phyloP scores from a whole-genome alignment of 75 land plant genomes.

The Pseudotsuga menziesii region DNA sequence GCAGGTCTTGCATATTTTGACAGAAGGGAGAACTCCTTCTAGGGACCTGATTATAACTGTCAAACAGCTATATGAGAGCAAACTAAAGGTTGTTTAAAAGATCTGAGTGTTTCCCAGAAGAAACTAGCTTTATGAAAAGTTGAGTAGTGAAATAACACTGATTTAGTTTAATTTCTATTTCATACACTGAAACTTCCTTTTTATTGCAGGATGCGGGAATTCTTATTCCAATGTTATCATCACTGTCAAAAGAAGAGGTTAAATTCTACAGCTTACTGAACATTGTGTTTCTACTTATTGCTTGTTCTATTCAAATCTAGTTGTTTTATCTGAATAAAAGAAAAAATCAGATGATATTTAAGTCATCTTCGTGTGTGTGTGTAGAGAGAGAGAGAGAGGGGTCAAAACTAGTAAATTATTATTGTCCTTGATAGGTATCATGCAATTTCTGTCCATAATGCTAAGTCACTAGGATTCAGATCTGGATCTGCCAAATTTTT shows the following conservation, averaged over 20 bases:
- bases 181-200: neutral
- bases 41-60: slow-evolving; percentile 75
- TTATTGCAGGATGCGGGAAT: slow-evolving; percentile 79
- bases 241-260: slow-evolving; percentile 93
- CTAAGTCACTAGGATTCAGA: too few relatives aligned
- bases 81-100: slow-evolving; percentile 62
- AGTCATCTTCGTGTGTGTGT: too few relatives aligned
- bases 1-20: slow-evolving; percentile 84
- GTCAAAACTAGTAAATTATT: too few relatives aligned
- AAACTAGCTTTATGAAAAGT: neutral
- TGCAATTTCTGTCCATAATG: too few relatives aligned
- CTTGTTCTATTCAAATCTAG: neutral
- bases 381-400: neutral
- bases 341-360: neutral
- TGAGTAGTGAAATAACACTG: neutral
- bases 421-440: too few relatives aligned
- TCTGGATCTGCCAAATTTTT: too few relatives aligned
- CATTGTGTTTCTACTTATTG: neutral
- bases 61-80: slow-evolving; percentile 85
- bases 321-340: neutral
- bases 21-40: slow-evolving; percentile 75
- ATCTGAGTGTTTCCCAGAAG: neutral
- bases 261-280: neutral
- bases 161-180: neutral
- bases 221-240: slow-evolving; percentile 91